phyloP scores from a whole-genome alignment of 331 rosid species.

The Arachis monticola region DNA sequence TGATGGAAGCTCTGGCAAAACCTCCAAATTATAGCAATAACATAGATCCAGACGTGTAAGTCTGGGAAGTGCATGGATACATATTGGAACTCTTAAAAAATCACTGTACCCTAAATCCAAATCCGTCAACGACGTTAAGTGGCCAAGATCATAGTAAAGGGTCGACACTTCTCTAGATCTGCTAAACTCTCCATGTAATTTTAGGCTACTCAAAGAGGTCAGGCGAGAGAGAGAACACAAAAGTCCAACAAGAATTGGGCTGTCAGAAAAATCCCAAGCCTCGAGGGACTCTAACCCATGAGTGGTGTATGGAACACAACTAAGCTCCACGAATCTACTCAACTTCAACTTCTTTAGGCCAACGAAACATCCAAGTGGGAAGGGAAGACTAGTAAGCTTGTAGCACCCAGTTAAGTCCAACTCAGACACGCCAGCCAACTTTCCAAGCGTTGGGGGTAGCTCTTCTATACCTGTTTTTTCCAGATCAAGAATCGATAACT shows the following conservation, averaged over 20 bases:
- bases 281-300: neutral
- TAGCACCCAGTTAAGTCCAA: too few relatives aligned
- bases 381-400: too few relatives aligned
- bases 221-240: neutral
- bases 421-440: neutral
- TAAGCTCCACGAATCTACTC: too few relatives aligned
- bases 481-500: neutral
- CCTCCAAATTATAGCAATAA: neutral
- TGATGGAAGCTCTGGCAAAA: neutral
- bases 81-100: neutral
- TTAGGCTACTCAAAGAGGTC: neutral
- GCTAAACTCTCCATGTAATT: too few relatives aligned
- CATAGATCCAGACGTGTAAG: neutral
- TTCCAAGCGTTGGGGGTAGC: neutral
- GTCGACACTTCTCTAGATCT: neutral
- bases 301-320: too few relatives aligned
- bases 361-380: too few relatives aligned
- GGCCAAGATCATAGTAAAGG: neutral
- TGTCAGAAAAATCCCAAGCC: fast-evolving
- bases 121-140: neutral
- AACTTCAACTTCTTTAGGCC: too few relatives aligned
- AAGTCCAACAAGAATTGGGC: neutral
- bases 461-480: neutral
- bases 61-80: neutral
- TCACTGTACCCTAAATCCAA: neutral